Base-by-base conservation (phyloP, 441 rosid genomes). In the Erysimum cheiri region DNA sequence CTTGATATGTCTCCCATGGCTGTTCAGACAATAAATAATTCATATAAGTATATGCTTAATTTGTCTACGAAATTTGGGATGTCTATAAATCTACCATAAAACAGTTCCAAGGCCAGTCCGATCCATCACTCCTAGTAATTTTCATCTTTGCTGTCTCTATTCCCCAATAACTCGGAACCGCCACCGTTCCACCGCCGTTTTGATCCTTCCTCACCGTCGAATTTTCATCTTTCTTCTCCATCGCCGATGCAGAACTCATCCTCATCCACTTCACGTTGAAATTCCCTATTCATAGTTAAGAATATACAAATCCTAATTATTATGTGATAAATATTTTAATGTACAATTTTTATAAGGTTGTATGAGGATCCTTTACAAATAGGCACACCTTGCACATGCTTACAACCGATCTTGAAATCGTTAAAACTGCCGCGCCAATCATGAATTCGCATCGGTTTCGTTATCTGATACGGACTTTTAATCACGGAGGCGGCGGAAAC, bases 1-100 rank as follows among this genome's bases (percentile, higher is more conserved):
- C 61, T 57, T 31, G 43, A 69, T 85, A 83, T 9, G 88, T 74
- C 59, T 90, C 97, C 96, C 96, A 88, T 26, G 93, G 97, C 96
- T 92, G 54, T 81, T 83, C 47, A 17, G 28, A 7, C n/a, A 6
- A 37, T n/a, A 44, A 19, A 69, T 19, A 6, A 12, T 24, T 49
- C 48, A 72, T 6, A 15, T n/a, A 13, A 5, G 28, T 41, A 6
- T 8, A 3, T 11, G 14, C 14, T 33, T 24, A n/a, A n/a, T 19
- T 49, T 48, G 9, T 7, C 15, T 15, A 57, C 2, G 6, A 62
- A 24, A 11, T 56, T 54, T 24, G 5, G 11, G 11, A 57, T 40
- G 3, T 39, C 15, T 39, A 26, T 17, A 44, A 6, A 8, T 5
- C 15, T 82, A 83, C 88, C 85, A 75, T 83, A 76, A 84, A 87